Evolutionary conservation across 2,329 filamentous ascomycete species (phyloP).

Genomic region (Rosellinia necatrix): DNA sequence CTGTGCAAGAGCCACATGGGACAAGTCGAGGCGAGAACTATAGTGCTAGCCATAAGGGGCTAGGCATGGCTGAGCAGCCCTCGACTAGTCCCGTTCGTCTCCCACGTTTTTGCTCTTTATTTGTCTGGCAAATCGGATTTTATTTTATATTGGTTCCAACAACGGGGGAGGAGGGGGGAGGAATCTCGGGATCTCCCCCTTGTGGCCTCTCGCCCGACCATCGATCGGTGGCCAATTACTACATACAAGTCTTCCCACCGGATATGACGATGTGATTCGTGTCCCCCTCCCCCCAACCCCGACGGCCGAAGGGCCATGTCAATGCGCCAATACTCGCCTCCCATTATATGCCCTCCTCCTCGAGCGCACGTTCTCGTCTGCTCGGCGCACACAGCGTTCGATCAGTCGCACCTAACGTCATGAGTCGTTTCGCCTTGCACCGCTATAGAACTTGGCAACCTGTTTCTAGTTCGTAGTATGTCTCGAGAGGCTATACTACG

Average conservation of each 20-base stretch:
- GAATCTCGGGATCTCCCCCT: conserved; percentile 1
- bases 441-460: neutral
- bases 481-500: conserved; percentile 7
- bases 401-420: neutral
- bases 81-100: neutral
- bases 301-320: neutral
- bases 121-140: neutral
- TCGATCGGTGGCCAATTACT: too few relatives aligned
- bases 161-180: neutral
- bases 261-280: neutral
- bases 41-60: neutral
- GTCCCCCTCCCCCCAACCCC: too few relatives aligned
- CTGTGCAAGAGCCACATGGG: too few relatives aligned
- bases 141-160: neutral
- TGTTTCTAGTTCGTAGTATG: conserved; percentile 12
- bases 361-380: neutral
- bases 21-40: too few relatives aligned
- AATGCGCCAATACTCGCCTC: neutral
- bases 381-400: too few relatives aligned
- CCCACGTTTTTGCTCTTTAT: neutral
- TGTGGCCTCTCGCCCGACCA: too few relatives aligned
- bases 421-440: neutral
- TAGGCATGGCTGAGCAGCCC: conserved; percentile 5
- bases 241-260: neutral
- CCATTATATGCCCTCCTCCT: neutral